Base-by-base conservation (phyloP, 2,329 filamentous ascomycete species). In the Aureobasidium vineae region DNA sequence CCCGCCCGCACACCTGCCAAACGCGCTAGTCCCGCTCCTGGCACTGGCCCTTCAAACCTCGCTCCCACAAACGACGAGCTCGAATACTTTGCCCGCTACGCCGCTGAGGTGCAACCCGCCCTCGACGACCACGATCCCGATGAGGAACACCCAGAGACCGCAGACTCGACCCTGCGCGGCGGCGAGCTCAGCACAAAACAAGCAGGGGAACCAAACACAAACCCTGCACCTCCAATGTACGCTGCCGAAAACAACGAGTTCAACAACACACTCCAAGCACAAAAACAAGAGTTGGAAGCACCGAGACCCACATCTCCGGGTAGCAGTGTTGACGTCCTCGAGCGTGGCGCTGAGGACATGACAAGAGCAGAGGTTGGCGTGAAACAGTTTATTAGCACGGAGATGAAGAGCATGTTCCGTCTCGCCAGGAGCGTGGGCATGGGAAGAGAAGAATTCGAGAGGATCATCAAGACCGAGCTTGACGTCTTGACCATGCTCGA, bases 51-150 rank as follows among this genome's bases (percentile, higher is more conserved):
- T 1, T 28, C 52, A 5, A 65, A 57, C 23, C 50, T 45, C 53
- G 63, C 36, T 3, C 64, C 64, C 21, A 66, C 53, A 41, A 75
- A 78, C 7, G 74, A 83, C 60, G 90, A 93, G 69, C 85, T 89
- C 54, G 87, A 87, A 50, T 94, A 94, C 76, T 94, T 86, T 75
- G 86, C 88, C 21, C 87, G 89, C 74, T 94, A 95, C 75, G 88
- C 90, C 71, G 72, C 73, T n/a, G 82, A 85, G 69, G 90, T 94
- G 10, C 90, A 94, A 74, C 90, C 90, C 2, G 90, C 90, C 38
- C 86, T 94, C 82, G 91, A 94, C 76, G 86, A 86, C 66, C 87
- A 93, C 75, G 90, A 93, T 70, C 90, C 90, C n/a, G 89, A 92
- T 71, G 90, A 92, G 77, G 87, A 84, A 57, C 74, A 80, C 50